These are phyloP conservation scores for Plasmopara muralis DNA, from an alignment of 352 stramenopile species.

Conservation along the genomic window DNA sequence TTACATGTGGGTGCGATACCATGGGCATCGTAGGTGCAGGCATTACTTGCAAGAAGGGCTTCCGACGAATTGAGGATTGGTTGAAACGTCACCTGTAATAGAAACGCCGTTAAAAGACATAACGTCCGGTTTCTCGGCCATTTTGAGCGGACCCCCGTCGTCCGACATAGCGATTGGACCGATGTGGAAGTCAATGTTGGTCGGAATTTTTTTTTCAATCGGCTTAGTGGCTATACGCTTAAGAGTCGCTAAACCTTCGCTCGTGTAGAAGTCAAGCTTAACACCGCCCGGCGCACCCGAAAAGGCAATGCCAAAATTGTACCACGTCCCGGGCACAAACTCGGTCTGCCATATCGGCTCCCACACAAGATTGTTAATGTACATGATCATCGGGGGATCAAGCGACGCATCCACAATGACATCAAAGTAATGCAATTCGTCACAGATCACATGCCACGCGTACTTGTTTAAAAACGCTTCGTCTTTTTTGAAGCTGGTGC, in stretches of 20 bases:
- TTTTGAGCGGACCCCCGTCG: slow-evolving; percentile 27
- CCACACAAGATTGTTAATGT: too few species aligned
- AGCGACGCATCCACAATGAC: too few species aligned
- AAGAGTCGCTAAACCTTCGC: slow-evolving; percentile 23
- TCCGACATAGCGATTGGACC: slow-evolving; percentile 41
- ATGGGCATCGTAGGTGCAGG: too few species aligned
- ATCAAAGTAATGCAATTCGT: slow-evolving; percentile 29
- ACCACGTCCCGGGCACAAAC: slow-evolving; percentile 8
- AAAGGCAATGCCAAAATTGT: slow-evolving; percentile 10
- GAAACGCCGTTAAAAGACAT: slow-evolving; percentile 46
- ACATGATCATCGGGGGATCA: too few species aligned
- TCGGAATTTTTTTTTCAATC: not conserved
- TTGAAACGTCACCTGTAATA: not conserved
- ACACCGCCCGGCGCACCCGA: slow-evolving; percentile 8
- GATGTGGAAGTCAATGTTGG: slow-evolving; percentile 31
- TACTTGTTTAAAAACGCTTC: not conserved
- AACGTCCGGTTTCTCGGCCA: slow-evolving; percentile 38
- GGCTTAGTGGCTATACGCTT: slow-evolving; percentile 6
- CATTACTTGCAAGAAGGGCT: too few species aligned
- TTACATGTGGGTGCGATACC: too few species aligned
- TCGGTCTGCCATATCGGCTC: too few species aligned
- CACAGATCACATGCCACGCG: slow-evolving; percentile 38
- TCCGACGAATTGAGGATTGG: too few species aligned
- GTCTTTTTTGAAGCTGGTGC: not conserved
- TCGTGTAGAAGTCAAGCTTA: slow-evolving; percentile 39